Conservation (phyloP, 441 rosid genomes). For the Biscutella auriculata region DNA sequence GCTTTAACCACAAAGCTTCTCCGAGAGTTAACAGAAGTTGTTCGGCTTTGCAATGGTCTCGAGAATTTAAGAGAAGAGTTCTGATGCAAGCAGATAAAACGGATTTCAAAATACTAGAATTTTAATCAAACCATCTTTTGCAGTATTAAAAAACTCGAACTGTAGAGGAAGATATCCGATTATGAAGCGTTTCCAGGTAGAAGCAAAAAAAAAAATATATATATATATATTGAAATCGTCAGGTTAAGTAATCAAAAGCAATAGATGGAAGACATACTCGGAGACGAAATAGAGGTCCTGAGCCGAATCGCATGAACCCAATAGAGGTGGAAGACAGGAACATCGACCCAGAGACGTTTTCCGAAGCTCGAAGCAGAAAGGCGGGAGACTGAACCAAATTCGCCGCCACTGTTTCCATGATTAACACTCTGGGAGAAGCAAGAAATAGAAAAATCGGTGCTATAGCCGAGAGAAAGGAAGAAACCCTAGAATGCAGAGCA, state of each 20-base stretch:
- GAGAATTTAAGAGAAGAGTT: neutral
- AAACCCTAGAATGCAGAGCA: neutral
- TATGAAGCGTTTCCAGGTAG: too few species aligned
- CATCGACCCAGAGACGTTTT: neutral
- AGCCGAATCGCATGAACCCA: conserved; percentile 8
- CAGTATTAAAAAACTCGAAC: neutral
- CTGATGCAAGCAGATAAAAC: neutral
- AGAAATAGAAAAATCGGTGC: conserved; percentile 8
- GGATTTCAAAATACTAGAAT: neutral
- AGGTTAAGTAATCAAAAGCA: neutral
- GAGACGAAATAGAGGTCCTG: conserved; percentile 11
- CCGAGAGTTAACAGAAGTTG: conserved; percentile 26
- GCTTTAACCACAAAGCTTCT: conserved; percentile 43
- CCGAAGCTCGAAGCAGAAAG: neutral
- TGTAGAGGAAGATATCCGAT: neutral
- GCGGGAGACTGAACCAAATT: conserved; percentile 5
- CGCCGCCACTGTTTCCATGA: conserved; percentile 15
- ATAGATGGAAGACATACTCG: neutral
- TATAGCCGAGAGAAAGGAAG: neutral
- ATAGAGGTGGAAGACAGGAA: neutral
- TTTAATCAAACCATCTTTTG: neutral
- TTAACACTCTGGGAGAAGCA: neutral
- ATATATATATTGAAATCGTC: too few species aligned
- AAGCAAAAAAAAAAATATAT: too few species aligned
- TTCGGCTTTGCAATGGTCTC: conserved; percentile 12